A percentile compares a stretch with the other conserved stretches of the same genome.
These are phyloP conservation scores for Collariella sp. DNA, from an alignment of 495 filamentous ascomycete species.

Conservation along the genomic window DNA sequence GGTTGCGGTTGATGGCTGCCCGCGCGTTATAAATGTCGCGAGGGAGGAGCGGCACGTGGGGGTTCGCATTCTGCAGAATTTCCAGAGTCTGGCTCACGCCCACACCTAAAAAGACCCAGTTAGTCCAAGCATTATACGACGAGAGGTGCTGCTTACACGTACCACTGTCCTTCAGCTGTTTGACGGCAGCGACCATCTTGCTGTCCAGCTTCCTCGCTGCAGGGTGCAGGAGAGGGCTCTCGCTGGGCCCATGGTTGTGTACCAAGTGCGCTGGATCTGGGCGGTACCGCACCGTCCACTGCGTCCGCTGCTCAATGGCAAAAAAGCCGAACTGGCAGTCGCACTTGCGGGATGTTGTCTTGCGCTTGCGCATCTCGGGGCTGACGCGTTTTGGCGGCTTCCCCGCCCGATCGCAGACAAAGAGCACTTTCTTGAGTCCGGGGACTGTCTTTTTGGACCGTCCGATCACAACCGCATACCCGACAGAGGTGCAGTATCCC, in stretches of 20 bases:
- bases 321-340: slow-evolving; percentile 53
- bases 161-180: slow-evolving; percentile 48
- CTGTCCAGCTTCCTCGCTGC: slow-evolving; percentile 49
- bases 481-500: slow-evolving; percentile 46
- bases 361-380: slow-evolving; percentile 46
- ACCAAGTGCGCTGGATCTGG: slow-evolving; percentile 41
- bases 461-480: slow-evolving; percentile 51
- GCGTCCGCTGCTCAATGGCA: slow-evolving; percentile 47
- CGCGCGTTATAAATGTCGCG: slow-evolving; percentile 51
- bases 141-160: slow-evolving; percentile 12
- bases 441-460: slow-evolving; percentile 50
- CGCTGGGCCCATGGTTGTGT: slow-evolving; percentile 50
- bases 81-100: slow-evolving; percentile 48
- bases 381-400: slow-evolving; percentile 45
- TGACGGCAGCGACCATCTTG: slow-evolving; percentile 50
- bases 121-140: slow-evolving; percentile 3
- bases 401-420: slow-evolving; percentile 49
- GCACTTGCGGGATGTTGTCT: slow-evolving; percentile 49
- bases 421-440: slow-evolving; percentile 50
- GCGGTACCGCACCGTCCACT: slow-evolving; percentile 49
- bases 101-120: slow-evolving; percentile 33
- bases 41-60: slow-evolving; percentile 45
- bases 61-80: slow-evolving; percentile 47
- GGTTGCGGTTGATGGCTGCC: slow-evolving; percentile 49
- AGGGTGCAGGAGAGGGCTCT: slow-evolving; percentile 47